Percentiles rank a stretch among this genome's conserved stretches.
Evolutionary conservation across 2,329 filamentous ascomycete species (phyloP).

Genomic region (Tolypocladium cylindrosporum): DNA sequence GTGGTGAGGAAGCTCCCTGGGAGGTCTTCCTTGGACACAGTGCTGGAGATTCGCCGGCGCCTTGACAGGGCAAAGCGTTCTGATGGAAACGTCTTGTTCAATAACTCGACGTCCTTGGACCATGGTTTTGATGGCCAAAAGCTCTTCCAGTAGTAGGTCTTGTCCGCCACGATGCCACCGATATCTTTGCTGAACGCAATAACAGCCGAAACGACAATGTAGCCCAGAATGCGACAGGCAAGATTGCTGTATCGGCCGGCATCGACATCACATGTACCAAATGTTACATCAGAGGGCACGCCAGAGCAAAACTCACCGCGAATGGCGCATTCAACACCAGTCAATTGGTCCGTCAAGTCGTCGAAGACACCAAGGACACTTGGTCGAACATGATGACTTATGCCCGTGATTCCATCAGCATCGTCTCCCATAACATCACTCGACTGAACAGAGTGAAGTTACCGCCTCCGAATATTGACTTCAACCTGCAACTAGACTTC

Average conservation of each 20-base stretch:
- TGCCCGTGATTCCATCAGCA: slow-evolving; percentile 11
- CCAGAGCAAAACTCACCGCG: slow-evolving; percentile 16
- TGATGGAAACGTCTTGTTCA: slow-evolving; percentile 4
- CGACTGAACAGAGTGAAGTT: not conserved
- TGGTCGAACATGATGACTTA: slow-evolving; percentile 23
- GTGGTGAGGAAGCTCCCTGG: slow-evolving; percentile 5
- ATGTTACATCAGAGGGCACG: slow-evolving; percentile 7
- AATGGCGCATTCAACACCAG: slow-evolving; percentile 29
- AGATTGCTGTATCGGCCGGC: slow-evolving; percentile 1
- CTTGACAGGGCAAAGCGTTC: slow-evolving; percentile 3
- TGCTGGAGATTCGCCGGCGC: slow-evolving; percentile 5
- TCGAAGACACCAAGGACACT: slow-evolving; percentile 18
- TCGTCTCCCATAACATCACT: slow-evolving; percentile 13
- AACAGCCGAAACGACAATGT: not conserved
- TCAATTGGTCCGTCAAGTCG: slow-evolving; percentile 14
- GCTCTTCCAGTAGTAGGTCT: slow-evolving; percentile 6
- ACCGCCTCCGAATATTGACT: slow-evolving; percentile 21
- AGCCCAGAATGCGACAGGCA: not conserved
- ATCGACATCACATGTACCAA: slow-evolving; percentile 10
- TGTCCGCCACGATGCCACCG: not conserved
- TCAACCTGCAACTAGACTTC: slow-evolving; percentile 35
- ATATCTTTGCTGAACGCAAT: not conserved
- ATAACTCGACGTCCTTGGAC: slow-evolving; percentile 6
- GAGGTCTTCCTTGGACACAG: slow-evolving; percentile 3
- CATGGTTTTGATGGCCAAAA: slow-evolving; percentile 1